Evolutionary conservation across 768 basidiomycete genomes (phyloP), one percentile per base, ranked within the genome.

Genomic region (Termitomyces sp.): DNA sequence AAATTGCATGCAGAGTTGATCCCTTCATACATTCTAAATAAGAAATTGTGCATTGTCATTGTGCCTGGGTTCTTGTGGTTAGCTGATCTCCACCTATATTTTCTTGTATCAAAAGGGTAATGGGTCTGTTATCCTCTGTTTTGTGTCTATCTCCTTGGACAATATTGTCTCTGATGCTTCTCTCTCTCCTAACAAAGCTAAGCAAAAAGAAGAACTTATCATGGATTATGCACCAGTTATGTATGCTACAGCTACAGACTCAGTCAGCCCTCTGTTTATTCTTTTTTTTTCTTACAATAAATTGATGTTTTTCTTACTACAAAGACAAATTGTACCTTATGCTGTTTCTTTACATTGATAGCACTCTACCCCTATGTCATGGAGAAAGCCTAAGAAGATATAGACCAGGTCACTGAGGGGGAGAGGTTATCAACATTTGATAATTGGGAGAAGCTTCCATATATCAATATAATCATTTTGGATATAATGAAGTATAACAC

Each of bases 401-500:
- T 60, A 44, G 47, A 60, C 40, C 41, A 40, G 23, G 47, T 61
- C 40, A 61, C 60, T 26, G 21, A n/a, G n/a, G n/a, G n/a, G n/a
- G 62, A 61, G 31, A 58, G 62, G 28, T n/a, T 63, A 43, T 60
- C 62, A n/a, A 61, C 60, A 5, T 61, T 63, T 50, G 62, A 61
- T 42, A 60, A 63, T 52, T 60, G 57, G 57, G 60, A 61, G 23
- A 41, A 44, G 40, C 62, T 63, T 43, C 62, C 62, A 0, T 63
- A 61, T 35, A 56, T 65, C 61, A 57, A 67, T 37, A 56, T 60
- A 2, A 49, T 68, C 38, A 63, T 62, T 40, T 60, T 60, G 38
- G 68, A 70, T 48, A 56, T 59, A 41, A 52, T 67, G 56, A 62
- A 65, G 55, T 67, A 63, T 60, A 66, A 59, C 50, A 60, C 58